phyloP scores from a whole-genome alignment of 2,329 filamentous ascomycete species.

The Colletotrichum abscissum region DNA sequence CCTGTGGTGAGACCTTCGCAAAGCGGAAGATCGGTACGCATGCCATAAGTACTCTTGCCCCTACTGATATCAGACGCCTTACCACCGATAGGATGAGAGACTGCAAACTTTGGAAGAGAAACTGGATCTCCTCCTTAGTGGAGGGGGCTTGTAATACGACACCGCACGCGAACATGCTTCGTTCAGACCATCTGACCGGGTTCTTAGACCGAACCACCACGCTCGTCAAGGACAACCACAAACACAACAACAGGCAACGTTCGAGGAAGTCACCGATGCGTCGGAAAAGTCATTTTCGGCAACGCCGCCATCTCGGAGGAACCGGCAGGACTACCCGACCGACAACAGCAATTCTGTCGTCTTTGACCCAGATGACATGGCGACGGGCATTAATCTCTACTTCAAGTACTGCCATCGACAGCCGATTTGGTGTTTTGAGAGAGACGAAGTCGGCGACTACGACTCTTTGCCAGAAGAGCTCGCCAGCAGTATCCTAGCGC shows the following conservation, averaged over 20 bases:
- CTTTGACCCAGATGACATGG: conserved; percentile 48
- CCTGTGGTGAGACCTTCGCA: conserved; percentile 50
- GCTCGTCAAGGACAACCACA: conserved; percentile 40
- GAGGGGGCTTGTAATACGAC: conserved; percentile 47
- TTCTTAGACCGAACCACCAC: conserved; percentile 44
- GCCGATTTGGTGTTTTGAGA: conserved; percentile 58
- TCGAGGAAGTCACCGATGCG: conserved; percentile 44
- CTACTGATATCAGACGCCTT: neutral
- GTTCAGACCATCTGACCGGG: conserved; percentile 43
- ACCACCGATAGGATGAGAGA: conserved; percentile 55
- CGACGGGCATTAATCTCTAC: conserved; percentile 50
- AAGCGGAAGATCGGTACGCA: conserved; percentile 56
- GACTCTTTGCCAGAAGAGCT: conserved; percentile 52
- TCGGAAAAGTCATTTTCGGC: conserved; percentile 50
- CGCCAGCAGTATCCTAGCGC: conserved; percentile 52
- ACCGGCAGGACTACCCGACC: conserved; percentile 34
- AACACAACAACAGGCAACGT: conserved; percentile 20
- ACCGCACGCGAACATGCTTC: conserved; percentile 22
- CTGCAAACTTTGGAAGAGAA: conserved; percentile 64
- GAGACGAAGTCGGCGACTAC: conserved; percentile 51
- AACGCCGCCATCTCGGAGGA: conserved; percentile 42
- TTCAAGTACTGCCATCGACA: conserved; percentile 57
- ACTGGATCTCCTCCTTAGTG: conserved; percentile 60
- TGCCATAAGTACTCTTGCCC: neutral
- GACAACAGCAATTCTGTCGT: conserved; percentile 39